A percentile compares a stretch with the other conserved stretches of the same genome.
These are phyloP conservation scores for Phaeosphaeria sp. DNA, from an alignment of 2,329 filamentous ascomycete species.

Conservation along the genomic window DNA sequence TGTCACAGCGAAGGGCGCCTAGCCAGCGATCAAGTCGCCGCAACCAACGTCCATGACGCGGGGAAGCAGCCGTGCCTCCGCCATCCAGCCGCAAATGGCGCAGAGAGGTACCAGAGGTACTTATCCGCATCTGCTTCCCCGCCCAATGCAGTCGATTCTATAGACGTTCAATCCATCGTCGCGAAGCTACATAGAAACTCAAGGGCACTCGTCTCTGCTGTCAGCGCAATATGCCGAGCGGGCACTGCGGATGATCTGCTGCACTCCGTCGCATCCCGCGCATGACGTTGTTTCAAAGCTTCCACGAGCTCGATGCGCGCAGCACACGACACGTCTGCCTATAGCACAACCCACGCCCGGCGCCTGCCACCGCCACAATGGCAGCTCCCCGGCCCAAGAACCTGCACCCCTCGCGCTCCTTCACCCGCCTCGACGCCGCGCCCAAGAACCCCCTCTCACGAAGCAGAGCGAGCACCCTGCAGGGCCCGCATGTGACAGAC, in stretches of 20 bases:
- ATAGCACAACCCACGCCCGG: slow-evolving; percentile 8
- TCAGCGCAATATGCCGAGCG: not conserved
- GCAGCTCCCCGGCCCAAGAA: slow-evolving; percentile 41
- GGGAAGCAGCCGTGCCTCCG: not conserved
- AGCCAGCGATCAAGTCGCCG: too few species aligned
- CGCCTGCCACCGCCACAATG: slow-evolving; percentile 26
- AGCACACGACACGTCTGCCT: slow-evolving; percentile 25
- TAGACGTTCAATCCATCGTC: not conserved
- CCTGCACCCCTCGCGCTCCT: slow-evolving; percentile 55
- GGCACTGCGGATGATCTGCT: not conserved
- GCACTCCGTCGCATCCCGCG: slow-evolving; percentile 26
- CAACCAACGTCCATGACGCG: slow-evolving; percentile 15
- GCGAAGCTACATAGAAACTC: not conserved
- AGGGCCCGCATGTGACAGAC: slow-evolving; percentile 50
- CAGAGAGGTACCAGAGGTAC: too few species aligned
- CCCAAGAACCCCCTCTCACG: slow-evolving; percentile 44
- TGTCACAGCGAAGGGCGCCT: too few species aligned
- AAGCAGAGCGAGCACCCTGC: slow-evolving; percentile 56
- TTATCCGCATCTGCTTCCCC: not conserved
- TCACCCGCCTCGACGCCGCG: slow-evolving; percentile 56
- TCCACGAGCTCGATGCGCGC: slow-evolving; percentile 31
- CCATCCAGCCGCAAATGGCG: not conserved
- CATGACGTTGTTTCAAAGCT: slow-evolving; percentile 45
- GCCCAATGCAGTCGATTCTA: not conserved
- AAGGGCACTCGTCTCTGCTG: not conserved